phyloP scores from a whole-genome alignment of 2,329 filamentous ascomycete species.

The Penicillium paneum region DNA sequence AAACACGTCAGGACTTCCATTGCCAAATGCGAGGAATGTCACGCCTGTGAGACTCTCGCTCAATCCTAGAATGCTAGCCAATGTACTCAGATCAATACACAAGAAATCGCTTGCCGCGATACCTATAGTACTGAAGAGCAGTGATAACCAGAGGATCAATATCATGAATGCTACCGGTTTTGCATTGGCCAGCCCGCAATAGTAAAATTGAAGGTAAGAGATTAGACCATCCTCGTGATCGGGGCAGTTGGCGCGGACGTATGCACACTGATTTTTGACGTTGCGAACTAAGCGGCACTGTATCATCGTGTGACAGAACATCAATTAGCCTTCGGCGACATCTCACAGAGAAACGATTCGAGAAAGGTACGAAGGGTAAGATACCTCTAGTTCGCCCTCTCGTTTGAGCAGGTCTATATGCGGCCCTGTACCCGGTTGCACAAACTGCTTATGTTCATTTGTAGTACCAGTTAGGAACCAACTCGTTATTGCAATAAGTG shows the following conservation, averaged over 20 bases:
- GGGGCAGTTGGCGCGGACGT: constrained; percentile 74
- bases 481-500: constrained; percentile 32
- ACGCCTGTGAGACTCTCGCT: constrained; percentile 96
- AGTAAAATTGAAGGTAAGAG: constrained; percentile 86
- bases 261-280: constrained; percentile 78
- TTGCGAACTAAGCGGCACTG: constrained; percentile 77
- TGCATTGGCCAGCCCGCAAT: constrained; percentile 68
- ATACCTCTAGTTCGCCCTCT: constrained; percentile 30
- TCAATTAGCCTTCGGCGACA: constrained; percentile 13
- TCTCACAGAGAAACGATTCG: constrained; percentile 1
- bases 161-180: constrained; percentile 76
- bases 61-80: constrained; percentile 81
- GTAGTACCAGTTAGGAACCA: constrained; percentile 18
- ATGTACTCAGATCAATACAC: constrained; percentile 92
- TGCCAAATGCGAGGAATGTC: constrained; percentile 93
- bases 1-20: constrained; percentile 97
- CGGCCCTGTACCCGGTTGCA: constrained; percentile 4
- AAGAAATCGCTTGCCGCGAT: constrained; percentile 99
- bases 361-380: background rate
- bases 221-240: constrained; percentile 89
- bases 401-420: constrained; percentile 17
- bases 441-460: constrained; percentile 3
- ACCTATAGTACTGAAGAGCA: constrained; percentile 94
- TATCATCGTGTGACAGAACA: constrained; percentile 12
- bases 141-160: constrained; percentile 75